Percentiles rank a stretch among this genome's conserved stretches.
Evolutionary conservation across 1,284 basidiomycete species (phyloP).

Genomic region (Porogramme epimiltina): DNA sequence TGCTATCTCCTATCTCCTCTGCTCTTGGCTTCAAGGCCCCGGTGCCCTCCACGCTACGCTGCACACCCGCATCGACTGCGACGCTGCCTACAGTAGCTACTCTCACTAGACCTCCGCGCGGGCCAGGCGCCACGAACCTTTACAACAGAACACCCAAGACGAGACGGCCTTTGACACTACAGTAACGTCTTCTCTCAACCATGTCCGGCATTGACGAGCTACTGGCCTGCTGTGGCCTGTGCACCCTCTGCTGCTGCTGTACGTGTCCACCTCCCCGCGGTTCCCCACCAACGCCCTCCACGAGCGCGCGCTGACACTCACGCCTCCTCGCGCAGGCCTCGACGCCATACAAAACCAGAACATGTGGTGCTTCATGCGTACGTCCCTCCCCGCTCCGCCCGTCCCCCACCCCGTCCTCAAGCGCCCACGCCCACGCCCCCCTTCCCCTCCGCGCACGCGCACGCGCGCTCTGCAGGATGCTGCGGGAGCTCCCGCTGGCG

Average conservation of each 20-base stretch:
- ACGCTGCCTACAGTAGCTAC: background rate
- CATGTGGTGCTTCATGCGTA: slow-evolving; percentile 18
- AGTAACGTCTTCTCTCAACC: background rate
- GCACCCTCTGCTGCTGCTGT: slow-evolving; percentile 16
- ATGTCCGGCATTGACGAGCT: slow-evolving; percentile 16
- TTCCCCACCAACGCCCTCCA: background rate
- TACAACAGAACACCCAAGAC: background rate
- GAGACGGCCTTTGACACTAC: background rate
- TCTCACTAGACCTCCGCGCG: background rate
- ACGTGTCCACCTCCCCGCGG: background rate
- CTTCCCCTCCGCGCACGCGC: background rate
- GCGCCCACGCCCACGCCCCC: background rate
- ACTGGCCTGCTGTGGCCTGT: slow-evolving; percentile 6
- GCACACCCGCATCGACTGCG: slow-evolving; percentile 8
- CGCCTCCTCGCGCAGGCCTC: no score
- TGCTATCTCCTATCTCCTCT: background rate
- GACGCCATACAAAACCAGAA: slow-evolving; percentile 11
- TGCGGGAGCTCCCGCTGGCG: slow-evolving; percentile 1
- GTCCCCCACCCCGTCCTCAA: background rate
- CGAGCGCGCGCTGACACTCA: background rate
- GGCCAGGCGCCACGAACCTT: background rate
- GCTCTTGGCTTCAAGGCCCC: background rate
- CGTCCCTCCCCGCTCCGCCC: background rate
- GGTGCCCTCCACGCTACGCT: background rate
- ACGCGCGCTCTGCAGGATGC: background rate